Conservation (phyloP, 2,329 filamentous ascomycete genomes). For the Epichloe glyceriae region DNA sequence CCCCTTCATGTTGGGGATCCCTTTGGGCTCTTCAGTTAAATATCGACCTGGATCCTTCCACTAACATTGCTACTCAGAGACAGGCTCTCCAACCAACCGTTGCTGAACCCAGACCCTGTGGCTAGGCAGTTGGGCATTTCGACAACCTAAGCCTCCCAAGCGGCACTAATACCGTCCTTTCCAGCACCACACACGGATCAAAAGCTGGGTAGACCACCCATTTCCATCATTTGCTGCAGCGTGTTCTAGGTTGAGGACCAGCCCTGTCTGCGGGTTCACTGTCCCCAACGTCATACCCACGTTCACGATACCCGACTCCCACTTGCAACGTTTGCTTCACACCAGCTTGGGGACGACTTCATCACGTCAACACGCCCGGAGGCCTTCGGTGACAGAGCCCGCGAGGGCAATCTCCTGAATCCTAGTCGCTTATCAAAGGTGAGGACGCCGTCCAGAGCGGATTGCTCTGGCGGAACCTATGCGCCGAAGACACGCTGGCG, state of each 20-base stretch:
- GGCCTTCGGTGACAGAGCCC: slow-evolving; percentile 31
- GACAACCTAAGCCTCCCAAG: slow-evolving; percentile 2
- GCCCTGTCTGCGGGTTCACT: background rate
- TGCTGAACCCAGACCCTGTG: slow-evolving; percentile 3
- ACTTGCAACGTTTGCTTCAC: background rate
- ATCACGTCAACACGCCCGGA: slow-evolving; percentile 2
- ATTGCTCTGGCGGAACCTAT: slow-evolving; percentile 67
- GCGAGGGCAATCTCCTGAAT: slow-evolving; percentile 36
- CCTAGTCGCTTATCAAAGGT: slow-evolving; percentile 47
- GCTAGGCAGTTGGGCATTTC: background rate
- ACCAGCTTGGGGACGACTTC: background rate
- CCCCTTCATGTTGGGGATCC: background rate
- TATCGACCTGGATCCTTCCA: slow-evolving; percentile 9
- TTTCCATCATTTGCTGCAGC: background rate
- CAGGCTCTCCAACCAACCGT: slow-evolving; percentile 1
- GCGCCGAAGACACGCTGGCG: slow-evolving; percentile 58
- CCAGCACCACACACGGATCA: background rate
- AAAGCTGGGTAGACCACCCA: background rate
- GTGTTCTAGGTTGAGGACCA: background rate
- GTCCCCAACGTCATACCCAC: slow-evolving; percentile 1
- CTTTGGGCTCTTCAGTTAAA: slow-evolving; percentile 5
- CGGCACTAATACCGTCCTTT: background rate
- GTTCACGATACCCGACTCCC: slow-evolving; percentile 4
- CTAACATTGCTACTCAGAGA: slow-evolving; percentile 1
- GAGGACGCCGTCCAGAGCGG: slow-evolving; percentile 61